Percentiles rank a stretch among this genome's conserved stretches.
Conservation (phyloP, 176 grass and related monocot species). For the Aegilops umbellulata region DNA sequence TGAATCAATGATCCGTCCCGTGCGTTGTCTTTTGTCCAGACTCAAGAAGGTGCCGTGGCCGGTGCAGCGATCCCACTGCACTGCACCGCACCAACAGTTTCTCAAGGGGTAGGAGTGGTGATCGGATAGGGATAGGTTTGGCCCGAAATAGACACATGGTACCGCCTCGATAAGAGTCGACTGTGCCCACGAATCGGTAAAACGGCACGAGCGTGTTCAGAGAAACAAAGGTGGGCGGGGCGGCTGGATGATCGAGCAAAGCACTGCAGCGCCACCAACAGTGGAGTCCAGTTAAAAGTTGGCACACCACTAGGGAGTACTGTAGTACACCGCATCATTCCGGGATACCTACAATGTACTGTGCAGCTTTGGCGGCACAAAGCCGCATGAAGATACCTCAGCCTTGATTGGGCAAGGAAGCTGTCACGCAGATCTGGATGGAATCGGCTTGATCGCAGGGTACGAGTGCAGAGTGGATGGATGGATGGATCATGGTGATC, state of each 20-base stretch:
- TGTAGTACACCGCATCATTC: background rate
- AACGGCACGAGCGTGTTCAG: background rate
- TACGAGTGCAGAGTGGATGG: background rate
- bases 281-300: slow-evolving; percentile 30
- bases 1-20: background rate
- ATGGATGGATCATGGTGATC: slow-evolving; percentile 4
- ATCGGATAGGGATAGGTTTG: background rate
- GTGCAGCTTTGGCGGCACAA: background rate
- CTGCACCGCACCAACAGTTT: background rate
- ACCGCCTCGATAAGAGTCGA: background rate
- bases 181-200: background rate
- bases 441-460: background rate
- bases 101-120: background rate
- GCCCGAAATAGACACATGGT: background rate
- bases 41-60: background rate
- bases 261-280: slow-evolving; percentile 12
- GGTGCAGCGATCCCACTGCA: background rate
- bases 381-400: background rate
- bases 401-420: slow-evolving; percentile 21
- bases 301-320: background rate
- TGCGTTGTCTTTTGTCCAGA: background rate
- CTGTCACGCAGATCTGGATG: slow-evolving; percentile 11
- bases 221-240: background rate
- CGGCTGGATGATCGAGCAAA: background rate
- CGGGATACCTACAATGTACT: background rate